Percentiles rank a stretch among this genome's conserved stretches.
phyloP scores from a whole-genome alignment of 73 alveolate genomes.

The Uronychia setigera region DNA sequence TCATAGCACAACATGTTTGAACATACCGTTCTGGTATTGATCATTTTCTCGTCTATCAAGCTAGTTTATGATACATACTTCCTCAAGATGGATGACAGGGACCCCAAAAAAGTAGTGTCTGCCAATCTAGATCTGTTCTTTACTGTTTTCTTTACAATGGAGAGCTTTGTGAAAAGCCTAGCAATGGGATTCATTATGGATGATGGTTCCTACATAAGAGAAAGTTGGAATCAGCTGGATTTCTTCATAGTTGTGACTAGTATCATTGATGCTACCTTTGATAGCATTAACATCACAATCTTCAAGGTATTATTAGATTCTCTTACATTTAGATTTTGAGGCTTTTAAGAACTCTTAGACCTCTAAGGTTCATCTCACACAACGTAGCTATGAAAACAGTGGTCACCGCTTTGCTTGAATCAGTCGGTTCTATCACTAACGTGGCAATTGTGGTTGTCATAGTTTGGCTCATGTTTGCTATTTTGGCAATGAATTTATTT shows the following conservation, averaged over 20 bases:
- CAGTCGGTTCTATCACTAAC: constrained; percentile 75
- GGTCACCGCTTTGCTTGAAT: constrained; percentile 83
- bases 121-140: constrained; percentile 47
- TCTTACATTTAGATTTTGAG: constrained; percentile 81
- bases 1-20: constrained; percentile 41
- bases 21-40: constrained; percentile 24
- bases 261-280: constrained; percentile 82
- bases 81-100: not conserved
- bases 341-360: constrained; percentile 91
- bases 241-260: constrained; percentile 89
- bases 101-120: constrained; percentile 11
- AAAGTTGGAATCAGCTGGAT: constrained; percentile 94
- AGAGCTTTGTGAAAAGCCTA: constrained; percentile 68
- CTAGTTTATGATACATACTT: constrained; percentile 58
- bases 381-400: constrained; percentile 88
- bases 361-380: constrained; percentile 92
- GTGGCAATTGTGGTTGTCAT: constrained; percentile 78
- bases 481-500: constrained; percentile 42
- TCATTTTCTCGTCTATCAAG: constrained; percentile 37
- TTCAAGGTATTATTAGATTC: constrained; percentile 85
- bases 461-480: constrained; percentile 73
- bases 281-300: constrained; percentile 59
- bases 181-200: constrained; percentile 85
- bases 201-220: constrained; percentile 84
- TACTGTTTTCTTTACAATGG: constrained; percentile 72